Evolutionary conservation across 148 eudicot species (phyloP), one percentile per base, ranked within the genome.

Genomic region (Silene uniflora): DNA sequence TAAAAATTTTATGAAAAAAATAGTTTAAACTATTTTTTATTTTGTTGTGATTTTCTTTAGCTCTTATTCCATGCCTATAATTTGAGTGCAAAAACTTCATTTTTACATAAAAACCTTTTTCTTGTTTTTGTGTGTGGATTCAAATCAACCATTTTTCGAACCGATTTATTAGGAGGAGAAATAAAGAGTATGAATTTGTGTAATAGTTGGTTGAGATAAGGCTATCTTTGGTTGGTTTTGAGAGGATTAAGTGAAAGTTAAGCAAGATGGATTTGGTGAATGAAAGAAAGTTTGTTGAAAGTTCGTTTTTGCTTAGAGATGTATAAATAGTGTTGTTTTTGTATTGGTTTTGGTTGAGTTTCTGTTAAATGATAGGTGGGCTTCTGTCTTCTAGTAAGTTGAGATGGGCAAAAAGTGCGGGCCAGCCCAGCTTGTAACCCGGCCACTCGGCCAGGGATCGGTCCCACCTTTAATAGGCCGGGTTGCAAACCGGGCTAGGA

Each of bases 151-250:
- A 80, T 80, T 70, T 74, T 67, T 79, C 35, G 27, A 32, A 18
- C 12, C 11, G 19, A 25, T 19, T 62, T 60, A 60, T 60, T n/a
- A n/a, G n/a, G n/a, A 12, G 55, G 73, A 12, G 56, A 8, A 52
- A 52, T 52, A 52, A 52, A 52, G 56, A 52, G 18, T 3, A 54
- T 18, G 76, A 39, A 9, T 52, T 11, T 64, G 58, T 16, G 56
- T 52, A 46, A 18, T 27, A 64, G 63, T 75, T n/a, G 65, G 82
- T 75, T 79, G 78, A 75, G 54, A 79, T 79, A 77, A 72, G 73
- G 54, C 70, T 74, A 60, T 79, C 78, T 29, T 46, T 27, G 78
- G 62, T 74, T 79, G 78, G 82, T 74, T 70, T 71, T 6, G 13
- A 12, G 23, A 54, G 39, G 75, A 77, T 71, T 75, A 63, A 78